Evolutionary conservation across 108 stramenopile species (phyloP), one percentile per base, ranked within the genome.

Genomic region (Cyclotella kingstonii): DNA sequence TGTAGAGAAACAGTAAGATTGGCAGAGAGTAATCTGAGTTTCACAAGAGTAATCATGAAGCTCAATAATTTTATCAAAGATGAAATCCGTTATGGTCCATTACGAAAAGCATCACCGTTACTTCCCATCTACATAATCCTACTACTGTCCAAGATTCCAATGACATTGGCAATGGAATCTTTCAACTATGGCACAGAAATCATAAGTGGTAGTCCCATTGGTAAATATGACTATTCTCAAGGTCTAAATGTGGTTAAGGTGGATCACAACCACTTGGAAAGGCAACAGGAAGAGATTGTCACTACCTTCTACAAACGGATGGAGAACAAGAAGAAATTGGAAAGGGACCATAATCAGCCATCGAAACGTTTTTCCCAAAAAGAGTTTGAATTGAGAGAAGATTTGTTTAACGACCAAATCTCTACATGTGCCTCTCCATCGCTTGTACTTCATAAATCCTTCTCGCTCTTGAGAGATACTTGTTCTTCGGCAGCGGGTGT

Each of bases 251-350:
- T 60, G 1, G 58, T 60, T 17, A 60, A 45, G 17, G 5, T 5
- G n/a, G 15, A 45, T 45, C 44, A 44, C 18, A 18, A 17, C 30
- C 22, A 43, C 15, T 14, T 40, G 15, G 3, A 42, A 1, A 11
- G 4, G 43, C 34, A 55, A 25, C 54, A 66, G 15, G 29, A 54
- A 45, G 65, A 66, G 38, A 55, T 36, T 42, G 65, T 66, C 15
- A 66, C 65, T 23, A 35, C 44, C 44, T 66, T 66, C 26, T 66
- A 66, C 19, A 66, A 47, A 45, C 42, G 65, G 2, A 54, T 47
- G 22, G 43, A 47, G 27, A 12, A 66, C 6, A 64, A 64, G 26
- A 41, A 30, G 4, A 50, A 51, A 12, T 22, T 21, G 30, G 11
- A 53, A 17, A 4, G 12, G 10, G 1, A 15, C 23, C 1, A 10